Percentiles rank a stretch among this genome's conserved stretches.
Evolutionary conservation across 2,329 filamentous ascomycete species (phyloP).

Genomic region (Akanthomyces uredinophilus): DNA sequence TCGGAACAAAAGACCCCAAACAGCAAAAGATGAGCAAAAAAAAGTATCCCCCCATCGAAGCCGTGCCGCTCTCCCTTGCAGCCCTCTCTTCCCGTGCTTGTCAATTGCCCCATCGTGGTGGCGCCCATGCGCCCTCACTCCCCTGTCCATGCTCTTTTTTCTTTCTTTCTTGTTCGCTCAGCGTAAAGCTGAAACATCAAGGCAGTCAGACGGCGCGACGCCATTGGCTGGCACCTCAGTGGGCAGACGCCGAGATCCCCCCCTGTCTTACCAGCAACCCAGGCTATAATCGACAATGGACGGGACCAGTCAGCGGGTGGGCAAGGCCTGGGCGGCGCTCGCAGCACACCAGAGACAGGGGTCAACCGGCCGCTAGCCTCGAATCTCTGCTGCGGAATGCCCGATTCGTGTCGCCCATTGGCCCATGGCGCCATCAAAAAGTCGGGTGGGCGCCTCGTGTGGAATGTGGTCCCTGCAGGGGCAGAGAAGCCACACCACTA

Average conservation of each 20-base stretch:
- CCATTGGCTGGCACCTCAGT: conserved; percentile 1
- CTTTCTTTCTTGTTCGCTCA: background rate
- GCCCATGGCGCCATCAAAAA: background rate
- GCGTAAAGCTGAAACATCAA: conserved; percentile 4
- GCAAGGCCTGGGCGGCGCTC: background rate
- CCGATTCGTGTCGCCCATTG: conserved; percentile 3
- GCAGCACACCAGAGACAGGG: background rate
- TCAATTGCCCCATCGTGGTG: background rate
- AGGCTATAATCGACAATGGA: background rate
- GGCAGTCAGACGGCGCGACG: background rate
- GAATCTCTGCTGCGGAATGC: background rate
- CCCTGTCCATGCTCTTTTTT: background rate
- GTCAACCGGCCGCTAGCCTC: conserved; percentile 4
- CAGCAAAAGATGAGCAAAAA: background rate
- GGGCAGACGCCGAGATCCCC: background rate
- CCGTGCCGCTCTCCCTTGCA: background rate
- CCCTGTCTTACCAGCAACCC: background rate
- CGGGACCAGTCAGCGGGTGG: conserved; percentile 5
- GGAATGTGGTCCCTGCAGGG: conserved; percentile 5
- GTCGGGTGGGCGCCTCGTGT: background rate
- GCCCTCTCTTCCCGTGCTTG: background rate
- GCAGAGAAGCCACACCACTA: no score
- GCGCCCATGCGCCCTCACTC: background rate
- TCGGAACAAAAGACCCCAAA: background rate
- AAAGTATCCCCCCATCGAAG: background rate